These are phyloP conservation scores for Odontarrhena argentea DNA, from an alignment of 345 rosid genomes.

Conservation along the genomic window DNA sequence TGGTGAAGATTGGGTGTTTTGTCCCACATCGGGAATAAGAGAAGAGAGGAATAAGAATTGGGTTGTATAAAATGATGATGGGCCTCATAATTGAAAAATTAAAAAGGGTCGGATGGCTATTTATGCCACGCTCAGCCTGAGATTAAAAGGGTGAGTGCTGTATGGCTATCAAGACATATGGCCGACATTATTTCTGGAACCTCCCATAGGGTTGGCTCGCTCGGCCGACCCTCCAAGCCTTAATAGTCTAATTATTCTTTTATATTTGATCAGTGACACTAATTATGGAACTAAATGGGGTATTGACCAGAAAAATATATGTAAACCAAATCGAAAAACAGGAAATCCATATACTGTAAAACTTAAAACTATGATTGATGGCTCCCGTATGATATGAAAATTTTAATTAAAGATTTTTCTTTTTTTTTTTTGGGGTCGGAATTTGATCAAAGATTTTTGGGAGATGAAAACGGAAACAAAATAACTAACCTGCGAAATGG, in stretches of 20 bases:
- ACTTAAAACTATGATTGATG: too few species aligned
- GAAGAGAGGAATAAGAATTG: neutral
- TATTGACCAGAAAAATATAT: too few species aligned
- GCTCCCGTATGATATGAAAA: too few species aligned
- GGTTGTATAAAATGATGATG: constrained; percentile 11
- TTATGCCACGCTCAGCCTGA: constrained; percentile 60
- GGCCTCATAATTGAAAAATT: accelerated
- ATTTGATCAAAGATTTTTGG: neutral
- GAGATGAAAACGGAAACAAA: neutral
- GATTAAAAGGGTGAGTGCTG: constrained; percentile 58
- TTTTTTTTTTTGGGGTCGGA: too few species aligned
- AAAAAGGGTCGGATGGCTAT: constrained; percentile 97
- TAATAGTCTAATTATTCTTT: too few species aligned
- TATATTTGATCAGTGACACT: too few species aligned
- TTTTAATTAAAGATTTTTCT: too few species aligned
- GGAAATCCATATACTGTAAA: too few species aligned
- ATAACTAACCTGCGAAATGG: too few species aligned
- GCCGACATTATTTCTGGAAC: constrained; percentile 83
- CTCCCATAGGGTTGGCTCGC: constrained; percentile 60
- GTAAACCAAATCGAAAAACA: too few species aligned
- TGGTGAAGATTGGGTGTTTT: neutral
- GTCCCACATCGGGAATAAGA: constrained; percentile 38
- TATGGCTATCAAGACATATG: constrained; percentile 95
- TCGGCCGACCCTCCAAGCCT: constrained; percentile 67
- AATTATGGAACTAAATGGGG: too few species aligned